A percentile compares a stretch with the other conserved stretches of the same genome.
These are phyloP conservation scores for Chlamydomonas sp. DNA, from an alignment of 139 green algal genomes.

Conservation along the genomic window DNA sequence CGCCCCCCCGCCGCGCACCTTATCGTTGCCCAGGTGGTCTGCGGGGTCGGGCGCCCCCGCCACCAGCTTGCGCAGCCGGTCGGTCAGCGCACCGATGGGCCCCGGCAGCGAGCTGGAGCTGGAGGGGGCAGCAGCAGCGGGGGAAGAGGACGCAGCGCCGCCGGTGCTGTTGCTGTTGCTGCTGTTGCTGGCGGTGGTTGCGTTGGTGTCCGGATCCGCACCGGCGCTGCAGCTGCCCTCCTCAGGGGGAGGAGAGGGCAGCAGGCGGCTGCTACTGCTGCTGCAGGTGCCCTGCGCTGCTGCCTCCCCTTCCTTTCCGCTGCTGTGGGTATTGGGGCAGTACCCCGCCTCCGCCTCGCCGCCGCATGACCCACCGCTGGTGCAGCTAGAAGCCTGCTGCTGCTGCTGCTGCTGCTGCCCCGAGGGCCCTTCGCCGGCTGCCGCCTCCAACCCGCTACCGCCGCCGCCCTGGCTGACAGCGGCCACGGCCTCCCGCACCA, in stretches of 20 bases:
- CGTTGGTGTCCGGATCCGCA: background rate
- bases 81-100: background rate
- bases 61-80: constrained; percentile 12
- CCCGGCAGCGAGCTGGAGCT: too few relatives aligned
- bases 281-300: too few relatives aligned
- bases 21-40: background rate
- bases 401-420: background rate
- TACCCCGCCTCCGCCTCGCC: background rate
- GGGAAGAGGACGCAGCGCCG: background rate
- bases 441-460: background rate
- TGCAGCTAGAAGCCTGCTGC: background rate
- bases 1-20: background rate
- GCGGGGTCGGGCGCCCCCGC: constrained; percentile 1
- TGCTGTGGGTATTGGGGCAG: background rate
- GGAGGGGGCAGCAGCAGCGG: background rate
- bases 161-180: background rate
- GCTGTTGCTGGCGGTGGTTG: background rate
- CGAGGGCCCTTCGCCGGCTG: background rate
- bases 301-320: background rate
- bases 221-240: too few relatives aligned
- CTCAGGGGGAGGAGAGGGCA: too few relatives aligned
- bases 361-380: background rate
- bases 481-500: background rate
- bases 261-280: too few relatives aligned
- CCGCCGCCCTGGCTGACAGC: background rate